Evolutionary conservation across 176 grass and related monocot species (phyloP).

Genomic region (Ananas comosus): DNA sequence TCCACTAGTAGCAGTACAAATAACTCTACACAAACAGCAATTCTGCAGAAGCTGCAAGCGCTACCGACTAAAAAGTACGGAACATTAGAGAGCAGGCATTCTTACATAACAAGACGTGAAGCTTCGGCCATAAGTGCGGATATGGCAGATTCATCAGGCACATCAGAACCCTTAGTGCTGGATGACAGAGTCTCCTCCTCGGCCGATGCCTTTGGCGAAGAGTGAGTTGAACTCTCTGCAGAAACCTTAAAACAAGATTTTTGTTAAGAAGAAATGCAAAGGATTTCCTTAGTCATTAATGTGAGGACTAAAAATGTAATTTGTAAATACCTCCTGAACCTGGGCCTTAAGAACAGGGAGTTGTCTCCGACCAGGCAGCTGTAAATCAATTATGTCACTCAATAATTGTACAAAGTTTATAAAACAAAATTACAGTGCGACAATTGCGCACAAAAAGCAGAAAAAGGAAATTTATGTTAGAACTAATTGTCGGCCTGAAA

Average conservation of each 20-base stretch:
- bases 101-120: conserved; percentile 36
- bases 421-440: not conserved
- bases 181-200: conserved; percentile 11
- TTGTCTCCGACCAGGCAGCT: conserved; percentile 18
- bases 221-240: conserved; percentile 24
- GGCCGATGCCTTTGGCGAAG: conserved; percentile 6
- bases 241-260: conserved; percentile 29
- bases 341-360: conserved; percentile 32
- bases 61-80: no score
- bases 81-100: not conserved
- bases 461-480: no score
- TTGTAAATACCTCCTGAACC: conserved; percentile 20
- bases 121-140: conserved; percentile 40
- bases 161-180: conserved; percentile 13
- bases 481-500: no score
- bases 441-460: no score
- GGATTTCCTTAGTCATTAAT: conserved; percentile 2
- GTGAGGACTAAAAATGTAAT: conserved; percentile 15
- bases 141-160: conserved; percentile 18
- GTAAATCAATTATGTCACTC: conserved; percentile 4
- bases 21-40: no score
- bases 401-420: no score
- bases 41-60: no score
- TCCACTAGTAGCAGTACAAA: no score
- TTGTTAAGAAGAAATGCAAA: conserved; percentile 7